Conservation (phyloP, 2,329 filamentous ascomycete genomes). For the Aureobasidium sp. region DNA sequence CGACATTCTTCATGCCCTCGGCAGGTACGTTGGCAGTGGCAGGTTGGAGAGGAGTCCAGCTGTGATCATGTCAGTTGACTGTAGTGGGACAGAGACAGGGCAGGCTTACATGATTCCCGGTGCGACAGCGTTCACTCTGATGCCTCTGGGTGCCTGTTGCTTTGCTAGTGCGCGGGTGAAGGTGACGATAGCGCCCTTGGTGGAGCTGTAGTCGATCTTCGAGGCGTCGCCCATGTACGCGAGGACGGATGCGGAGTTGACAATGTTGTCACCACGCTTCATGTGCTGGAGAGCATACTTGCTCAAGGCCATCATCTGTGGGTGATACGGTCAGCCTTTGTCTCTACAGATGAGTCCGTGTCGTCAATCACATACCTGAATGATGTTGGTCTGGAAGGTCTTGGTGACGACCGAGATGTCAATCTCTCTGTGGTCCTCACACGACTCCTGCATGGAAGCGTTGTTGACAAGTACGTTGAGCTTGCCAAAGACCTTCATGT, state of each 20-base stretch:
- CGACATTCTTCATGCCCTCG: slow-evolving; percentile 20
- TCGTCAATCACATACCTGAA: slow-evolving; percentile 26
- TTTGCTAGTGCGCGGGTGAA: slow-evolving; percentile 47
- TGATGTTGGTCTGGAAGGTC: slow-evolving; percentile 49
- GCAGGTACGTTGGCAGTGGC: slow-evolving; percentile 31
- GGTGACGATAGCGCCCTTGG: slow-evolving; percentile 49
- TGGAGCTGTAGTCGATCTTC: slow-evolving; percentile 45
- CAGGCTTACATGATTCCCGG: slow-evolving; percentile 21
- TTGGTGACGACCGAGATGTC: slow-evolving; percentile 47
- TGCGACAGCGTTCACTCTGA: slow-evolving; percentile 40
- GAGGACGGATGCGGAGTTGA: slow-evolving; percentile 40
- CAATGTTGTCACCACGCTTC: slow-evolving; percentile 43
- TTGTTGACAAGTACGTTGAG: slow-evolving; percentile 49
- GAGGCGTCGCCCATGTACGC: slow-evolving; percentile 42
- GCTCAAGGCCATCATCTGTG: slow-evolving; percentile 47
- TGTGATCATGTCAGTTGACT: neutral
- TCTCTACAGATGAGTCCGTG: neutral
- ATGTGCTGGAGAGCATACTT: slow-evolving; percentile 50
- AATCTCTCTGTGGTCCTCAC: slow-evolving; percentile 44
- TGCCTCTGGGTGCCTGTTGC: slow-evolving; percentile 47
- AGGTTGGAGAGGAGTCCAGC: slow-evolving; percentile 35
- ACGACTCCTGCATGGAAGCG: slow-evolving; percentile 48
- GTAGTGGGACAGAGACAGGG: too few species aligned
- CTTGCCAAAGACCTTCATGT: slow-evolving; percentile 39
- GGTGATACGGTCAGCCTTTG: neutral